A percentile compares a stretch with the other conserved stretches of the same genome.
These are phyloP conservation scores for Magnolia sinica DNA, from an alignment of 164 flowering plant genomes.

Conservation along the genomic window DNA sequence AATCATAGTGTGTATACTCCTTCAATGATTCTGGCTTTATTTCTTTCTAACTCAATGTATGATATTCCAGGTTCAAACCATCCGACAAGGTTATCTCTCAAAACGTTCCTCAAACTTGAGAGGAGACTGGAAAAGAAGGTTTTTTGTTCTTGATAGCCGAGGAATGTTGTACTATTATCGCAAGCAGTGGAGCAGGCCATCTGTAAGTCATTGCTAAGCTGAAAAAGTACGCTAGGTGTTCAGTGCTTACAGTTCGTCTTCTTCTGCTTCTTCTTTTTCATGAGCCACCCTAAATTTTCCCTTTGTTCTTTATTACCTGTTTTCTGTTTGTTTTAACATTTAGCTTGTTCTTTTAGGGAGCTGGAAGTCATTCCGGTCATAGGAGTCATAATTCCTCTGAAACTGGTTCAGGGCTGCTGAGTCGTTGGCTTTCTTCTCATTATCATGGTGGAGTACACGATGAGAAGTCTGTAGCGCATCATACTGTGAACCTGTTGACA, in stretches of 20 bases:
- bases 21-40: neutral
- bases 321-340: slow-evolving; percentile 5
- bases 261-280: neutral
- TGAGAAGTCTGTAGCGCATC: slow-evolving; percentile 92
- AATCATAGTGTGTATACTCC: too few species aligned
- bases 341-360: slow-evolving; percentile 38
- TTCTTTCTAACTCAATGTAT: neutral
- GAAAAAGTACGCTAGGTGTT: neutral
- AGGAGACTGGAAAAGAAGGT: slow-evolving; percentile 96
- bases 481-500: slow-evolving; percentile 92
- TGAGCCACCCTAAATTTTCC: neutral
- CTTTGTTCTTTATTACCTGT: neutral
- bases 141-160: slow-evolving; percentile 92
- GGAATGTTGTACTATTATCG: slow-evolving; percentile 96
- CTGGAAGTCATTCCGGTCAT: slow-evolving; percentile 51
- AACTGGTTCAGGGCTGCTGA: slow-evolving; percentile 74
- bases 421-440: slow-evolving; percentile 97
- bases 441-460: slow-evolving; percentile 88
- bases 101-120: slow-evolving; percentile 94
- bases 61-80: slow-evolving; percentile 79
- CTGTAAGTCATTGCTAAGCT: slow-evolving; percentile 50
- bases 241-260: neutral
- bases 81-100: slow-evolving; percentile 91
- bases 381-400: slow-evolving; percentile 58
- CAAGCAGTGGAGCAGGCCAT: slow-evolving; percentile 58